These are phyloP conservation scores for Chytriomyces sp. DNA, from an alignment of 192 early-diverging fungal genomes.

Conservation along the genomic window DNA sequence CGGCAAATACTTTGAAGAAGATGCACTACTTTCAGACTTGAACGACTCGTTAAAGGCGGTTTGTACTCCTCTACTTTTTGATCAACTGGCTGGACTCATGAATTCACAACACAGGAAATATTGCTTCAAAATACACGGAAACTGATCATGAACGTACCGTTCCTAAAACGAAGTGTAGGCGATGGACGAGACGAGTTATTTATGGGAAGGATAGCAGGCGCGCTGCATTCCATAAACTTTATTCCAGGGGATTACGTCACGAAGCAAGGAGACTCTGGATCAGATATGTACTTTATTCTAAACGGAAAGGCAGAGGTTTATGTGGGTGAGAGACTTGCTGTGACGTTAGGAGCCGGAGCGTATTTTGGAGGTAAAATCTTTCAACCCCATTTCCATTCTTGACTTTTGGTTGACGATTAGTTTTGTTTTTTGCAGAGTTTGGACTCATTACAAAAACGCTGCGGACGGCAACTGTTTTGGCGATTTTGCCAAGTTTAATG, in stretches of 20 bases:
- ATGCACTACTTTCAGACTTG: conserved; percentile 28
- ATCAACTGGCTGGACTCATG: background rate
- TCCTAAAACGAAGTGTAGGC: conserved; percentile 19
- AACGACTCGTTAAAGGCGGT: conserved; percentile 40
- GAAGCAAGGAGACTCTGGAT: conserved; percentile 36
- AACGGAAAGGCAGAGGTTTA: conserved; percentile 30
- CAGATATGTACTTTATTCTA: conserved; percentile 47
- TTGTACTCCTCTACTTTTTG: background rate
- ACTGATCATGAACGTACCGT: conserved; percentile 40
- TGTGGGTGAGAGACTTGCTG: conserved; percentile 32
- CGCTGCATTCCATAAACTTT: conserved; percentile 27
- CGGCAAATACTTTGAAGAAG: conserved; percentile 45
- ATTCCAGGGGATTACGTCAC: conserved; percentile 35
- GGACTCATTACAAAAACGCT: background rate
- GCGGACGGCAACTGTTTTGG: background rate
- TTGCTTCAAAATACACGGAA: conserved; percentile 34
- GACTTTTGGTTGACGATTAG: background rate
- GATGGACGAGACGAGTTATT: conserved; percentile 43
- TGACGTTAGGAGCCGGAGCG: conserved; percentile 34
- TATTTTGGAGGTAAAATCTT: conserved; percentile 40
- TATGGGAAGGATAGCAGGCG: conserved; percentile 3
- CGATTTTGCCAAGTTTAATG: background rate
- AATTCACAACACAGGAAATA: conserved; percentile 36
- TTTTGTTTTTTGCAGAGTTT: background rate
- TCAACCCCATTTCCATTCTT: background rate